Percentiles rank a stretch among this genome's conserved stretches.
Evolutionary conservation across 306 rosid genomes (phyloP).

Genomic region (Ormosia semicastrata): DNA sequence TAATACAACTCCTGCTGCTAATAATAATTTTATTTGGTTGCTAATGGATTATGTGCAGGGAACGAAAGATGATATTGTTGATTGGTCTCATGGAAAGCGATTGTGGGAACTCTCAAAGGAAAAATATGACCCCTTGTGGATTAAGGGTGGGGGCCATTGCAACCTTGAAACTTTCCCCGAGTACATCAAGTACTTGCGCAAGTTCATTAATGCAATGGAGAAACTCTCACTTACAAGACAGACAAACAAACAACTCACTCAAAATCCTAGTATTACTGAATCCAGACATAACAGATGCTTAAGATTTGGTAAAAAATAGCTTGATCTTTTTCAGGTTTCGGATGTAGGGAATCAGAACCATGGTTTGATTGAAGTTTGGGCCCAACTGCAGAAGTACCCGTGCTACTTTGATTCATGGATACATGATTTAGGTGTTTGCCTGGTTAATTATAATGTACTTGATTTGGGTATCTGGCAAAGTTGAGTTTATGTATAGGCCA

Average conservation of each 20-base stretch:
- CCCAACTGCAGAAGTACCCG: slow-evolving; percentile 6
- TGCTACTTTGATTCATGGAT: slow-evolving; percentile 33
- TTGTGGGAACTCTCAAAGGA: slow-evolving; percentile 97
- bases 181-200: slow-evolving; percentile 91
- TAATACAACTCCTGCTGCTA: slow-evolving; percentile 14
- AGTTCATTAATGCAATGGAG: slow-evolving; percentile 88
- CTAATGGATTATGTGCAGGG: slow-evolving; percentile 61
- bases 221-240: slow-evolving; percentile 50
- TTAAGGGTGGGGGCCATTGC: slow-evolving; percentile 98
- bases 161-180: slow-evolving; percentile 94
- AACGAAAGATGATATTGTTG: slow-evolving; percentile 90
- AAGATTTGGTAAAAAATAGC: slow-evolving; percentile 73
- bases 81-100: slow-evolving; percentile 94
- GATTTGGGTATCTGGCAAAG: slow-evolving; percentile 39
- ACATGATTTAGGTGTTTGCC: slow-evolving; percentile 19
- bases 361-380: slow-evolving; percentile 29
- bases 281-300: slow-evolving; percentile 84
- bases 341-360: slow-evolving; percentile 27
- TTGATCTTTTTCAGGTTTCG: slow-evolving; percentile 2
- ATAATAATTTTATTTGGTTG: slow-evolving; percentile 22
- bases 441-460: slow-evolving; percentile 31
- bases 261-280: slow-evolving; percentile 73
- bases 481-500: slow-evolving; percentile 39
- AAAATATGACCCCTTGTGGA: slow-evolving; percentile 95
- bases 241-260: slow-evolving; percentile 56